Conservation (phyloP, 108 stramenopile species). For the Discostella pseudostelligera region DNA sequence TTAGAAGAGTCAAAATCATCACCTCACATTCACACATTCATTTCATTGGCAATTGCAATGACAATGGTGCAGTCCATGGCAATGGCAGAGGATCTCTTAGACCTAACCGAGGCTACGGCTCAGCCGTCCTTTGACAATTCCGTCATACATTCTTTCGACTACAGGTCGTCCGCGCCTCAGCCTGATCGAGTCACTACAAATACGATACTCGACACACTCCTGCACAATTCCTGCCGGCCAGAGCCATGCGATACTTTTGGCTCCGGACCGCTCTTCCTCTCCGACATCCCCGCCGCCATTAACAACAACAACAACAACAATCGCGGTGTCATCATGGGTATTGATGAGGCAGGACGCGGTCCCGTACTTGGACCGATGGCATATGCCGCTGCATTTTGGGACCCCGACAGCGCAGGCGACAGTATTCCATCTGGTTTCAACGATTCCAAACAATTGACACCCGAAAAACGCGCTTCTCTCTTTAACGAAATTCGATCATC, state of each 20-base stretch:
- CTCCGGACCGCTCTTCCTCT: conserved; percentile 64
- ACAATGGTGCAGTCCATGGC: too few relatives aligned
- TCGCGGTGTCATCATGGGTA: conserved; percentile 53
- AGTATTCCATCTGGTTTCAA: conserved; percentile 67
- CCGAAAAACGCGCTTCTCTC: conserved; percentile 61
- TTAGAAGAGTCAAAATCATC: too few relatives aligned
- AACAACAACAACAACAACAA: conserved; percentile 8
- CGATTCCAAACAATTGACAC: conserved; percentile 80
- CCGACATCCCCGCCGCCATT: conserved; percentile 59
- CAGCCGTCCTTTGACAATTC: conserved; percentile 17
- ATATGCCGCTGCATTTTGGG: conserved; percentile 84
- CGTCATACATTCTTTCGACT: conserved; percentile 21
- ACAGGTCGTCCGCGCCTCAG: conserved; percentile 18
- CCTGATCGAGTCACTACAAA: conserved; percentile 40
- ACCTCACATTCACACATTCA: too few relatives aligned
- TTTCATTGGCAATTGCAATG: too few relatives aligned
- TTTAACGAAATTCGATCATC: conserved; percentile 49
- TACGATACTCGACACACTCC: conserved; percentile 27
- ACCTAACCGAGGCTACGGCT: neutral
- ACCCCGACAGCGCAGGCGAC: conserved; percentile 38
- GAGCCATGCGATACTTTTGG: conserved; percentile 58
- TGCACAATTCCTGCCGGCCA: conserved; percentile 22
- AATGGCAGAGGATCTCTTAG: neutral
- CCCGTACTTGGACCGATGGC: conserved; percentile 89
- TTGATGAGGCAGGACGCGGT: conserved; percentile 84